These are phyloP conservation scores for Nicotiana rustica DNA, from an alignment of 305 asterid species.

Conservation along the genomic window DNA sequence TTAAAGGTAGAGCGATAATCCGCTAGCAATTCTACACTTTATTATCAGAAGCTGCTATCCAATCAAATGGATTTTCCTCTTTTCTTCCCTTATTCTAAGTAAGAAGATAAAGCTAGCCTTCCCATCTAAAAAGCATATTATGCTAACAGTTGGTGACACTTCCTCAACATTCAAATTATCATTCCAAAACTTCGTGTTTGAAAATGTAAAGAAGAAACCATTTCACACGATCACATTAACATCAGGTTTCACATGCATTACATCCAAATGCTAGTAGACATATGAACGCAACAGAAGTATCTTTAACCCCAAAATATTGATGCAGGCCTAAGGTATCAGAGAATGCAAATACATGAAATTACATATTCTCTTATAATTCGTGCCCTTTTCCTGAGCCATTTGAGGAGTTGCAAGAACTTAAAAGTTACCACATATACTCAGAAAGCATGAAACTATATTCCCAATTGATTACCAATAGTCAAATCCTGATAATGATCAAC, in stretches of 20 bases:
- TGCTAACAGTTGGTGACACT: neutral
- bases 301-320: neutral
- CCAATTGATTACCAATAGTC: neutral
- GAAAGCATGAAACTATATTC: constrained; percentile 2
- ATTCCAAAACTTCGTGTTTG: neutral
- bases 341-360: neutral
- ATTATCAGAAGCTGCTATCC: neutral
- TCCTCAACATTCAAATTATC: neutral
- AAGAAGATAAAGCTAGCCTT: constrained; percentile 2
- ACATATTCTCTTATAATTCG: neutral
- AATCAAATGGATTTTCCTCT: too few relatives aligned
- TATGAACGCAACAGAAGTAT: neutral
- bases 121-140: neutral
- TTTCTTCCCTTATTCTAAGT: neutral
- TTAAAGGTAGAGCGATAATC: neutral
- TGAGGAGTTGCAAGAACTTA: neutral
- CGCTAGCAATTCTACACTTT: neutral
- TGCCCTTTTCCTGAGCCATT: neutral
- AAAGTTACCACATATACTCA: neutral
- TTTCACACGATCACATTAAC: neutral
- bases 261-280: neutral
- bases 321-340: neutral
- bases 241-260: neutral
- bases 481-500: neutral
- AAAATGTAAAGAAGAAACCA: neutral